phyloP scores from a whole-genome alignment of 2,329 filamentous ascomycete species.

The Talaromyces sp. region DNA sequence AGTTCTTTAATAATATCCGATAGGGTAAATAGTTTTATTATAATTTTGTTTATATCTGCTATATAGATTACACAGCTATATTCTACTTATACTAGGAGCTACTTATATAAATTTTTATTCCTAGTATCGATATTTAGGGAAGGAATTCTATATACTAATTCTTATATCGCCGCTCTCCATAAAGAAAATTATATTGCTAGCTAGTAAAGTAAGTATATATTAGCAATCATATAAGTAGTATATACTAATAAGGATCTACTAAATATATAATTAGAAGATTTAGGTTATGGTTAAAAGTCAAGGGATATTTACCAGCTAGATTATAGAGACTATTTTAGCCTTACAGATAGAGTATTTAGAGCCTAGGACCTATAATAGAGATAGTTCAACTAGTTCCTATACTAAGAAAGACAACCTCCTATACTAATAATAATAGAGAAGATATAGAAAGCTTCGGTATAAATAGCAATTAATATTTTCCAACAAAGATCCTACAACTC shows the following conservation, averaged over 20 bases:
- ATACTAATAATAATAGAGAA: background rate
- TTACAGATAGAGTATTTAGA: conserved; percentile 2
- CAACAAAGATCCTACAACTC: background rate
- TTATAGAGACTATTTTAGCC: background rate
- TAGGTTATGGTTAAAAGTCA: background rate
- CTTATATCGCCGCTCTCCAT: background rate
- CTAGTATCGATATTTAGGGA: background rate
- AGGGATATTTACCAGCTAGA: background rate
- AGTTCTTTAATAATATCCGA: background rate
- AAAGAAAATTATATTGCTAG: background rate
- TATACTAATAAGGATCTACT: background rate
- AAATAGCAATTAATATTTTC: background rate
- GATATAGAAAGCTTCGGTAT: background rate
- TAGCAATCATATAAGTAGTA: background rate
- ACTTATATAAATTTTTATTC: background rate
- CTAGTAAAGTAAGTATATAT: background rate
- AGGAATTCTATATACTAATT: background rate
- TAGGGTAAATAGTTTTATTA: background rate
- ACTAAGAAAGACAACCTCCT: background rate
- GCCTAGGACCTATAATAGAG: background rate
- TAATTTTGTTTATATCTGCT: background rate
- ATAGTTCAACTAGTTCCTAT: conserved; percentile 1
- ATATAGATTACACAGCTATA: background rate
- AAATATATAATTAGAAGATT: background rate
- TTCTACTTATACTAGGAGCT: background rate